Percentiles rank a stretch among this genome's conserved stretches.
phyloP scores from a whole-genome alignment of 1,284 basidiomycete species.

The Puccinia horiana region DNA sequence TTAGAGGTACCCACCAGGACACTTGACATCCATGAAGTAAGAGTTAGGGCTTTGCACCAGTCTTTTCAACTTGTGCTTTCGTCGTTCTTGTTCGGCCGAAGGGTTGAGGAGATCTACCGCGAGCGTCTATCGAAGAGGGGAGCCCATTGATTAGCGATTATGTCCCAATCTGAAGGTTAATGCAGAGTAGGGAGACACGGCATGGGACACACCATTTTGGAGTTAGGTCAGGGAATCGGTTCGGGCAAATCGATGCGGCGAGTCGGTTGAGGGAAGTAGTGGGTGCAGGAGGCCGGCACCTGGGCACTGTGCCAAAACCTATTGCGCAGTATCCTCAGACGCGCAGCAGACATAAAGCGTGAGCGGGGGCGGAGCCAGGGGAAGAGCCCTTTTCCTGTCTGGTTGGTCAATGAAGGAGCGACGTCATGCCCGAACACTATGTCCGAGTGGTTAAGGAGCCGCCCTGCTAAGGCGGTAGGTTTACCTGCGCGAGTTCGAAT shows the following conservation, averaged over 20 bases:
- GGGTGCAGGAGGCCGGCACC: not conserved
- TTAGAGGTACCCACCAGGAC: conserved; percentile 69
- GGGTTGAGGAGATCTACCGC: conserved; percentile 98
- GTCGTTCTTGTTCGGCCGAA: conserved; percentile 79
- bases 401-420: too few relatives aligned
- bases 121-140: conserved; percentile 72
- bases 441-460: too few relatives aligned
- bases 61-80: conserved; percentile 91
- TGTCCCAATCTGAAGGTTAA: not conserved
- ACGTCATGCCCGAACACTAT: conserved; percentile 13
- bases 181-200: not conserved
- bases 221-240: not conserved
- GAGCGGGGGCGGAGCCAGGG: too few relatives aligned
- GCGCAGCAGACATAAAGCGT: not conserved
- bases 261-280: not conserved
- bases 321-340: conserved; percentile 19
- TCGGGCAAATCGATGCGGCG: conserved; percentile 15
- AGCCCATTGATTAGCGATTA: not conserved
- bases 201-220: not conserved
- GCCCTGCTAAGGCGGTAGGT: too few relatives aligned
- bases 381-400: too few relatives aligned
- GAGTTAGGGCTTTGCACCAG: conserved; percentile 89
- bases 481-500: conserved; percentile 43
- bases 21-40: conserved; percentile 99
- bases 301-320: not conserved